phyloP scores from a whole-genome alignment of 495 filamentous ascomycete genomes.

The Penicillium coprophilum region DNA sequence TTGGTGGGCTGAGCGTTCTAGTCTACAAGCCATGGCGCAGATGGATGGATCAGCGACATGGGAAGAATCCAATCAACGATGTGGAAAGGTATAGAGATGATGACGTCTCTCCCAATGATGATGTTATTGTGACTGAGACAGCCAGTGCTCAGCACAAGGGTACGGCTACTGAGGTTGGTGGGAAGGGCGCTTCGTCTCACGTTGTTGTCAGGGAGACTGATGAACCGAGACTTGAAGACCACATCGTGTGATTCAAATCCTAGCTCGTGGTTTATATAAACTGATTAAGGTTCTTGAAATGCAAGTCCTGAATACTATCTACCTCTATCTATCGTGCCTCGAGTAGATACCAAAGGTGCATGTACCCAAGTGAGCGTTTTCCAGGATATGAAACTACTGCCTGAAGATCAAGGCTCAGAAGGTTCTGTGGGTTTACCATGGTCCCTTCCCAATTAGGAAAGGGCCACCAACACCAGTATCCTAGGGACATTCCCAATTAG shows the following conservation, averaged over 20 bases:
- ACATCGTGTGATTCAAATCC: slow-evolving; percentile 15
- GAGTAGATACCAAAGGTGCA: background rate
- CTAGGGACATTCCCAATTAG: background rate
- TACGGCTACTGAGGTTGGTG: slow-evolving; percentile 7
- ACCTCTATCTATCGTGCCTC: background rate
- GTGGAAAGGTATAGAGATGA: slow-evolving; percentile 28
- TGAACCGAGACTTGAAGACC: slow-evolving; percentile 20
- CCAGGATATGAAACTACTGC: background rate
- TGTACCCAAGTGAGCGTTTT: too few species aligned
- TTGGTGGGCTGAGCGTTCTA: slow-evolving; percentile 68
- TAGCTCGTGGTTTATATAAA: background rate
- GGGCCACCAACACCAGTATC: background rate
- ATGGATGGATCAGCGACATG: slow-evolving; percentile 50
- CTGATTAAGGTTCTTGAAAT: background rate
- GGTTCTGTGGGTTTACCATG: background rate
- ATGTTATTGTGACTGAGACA: slow-evolving; percentile 4
- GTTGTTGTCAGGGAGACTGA: slow-evolving; percentile 21
- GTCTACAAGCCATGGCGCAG: slow-evolving; percentile 77
- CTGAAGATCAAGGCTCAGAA: background rate
- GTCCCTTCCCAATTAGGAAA: background rate
- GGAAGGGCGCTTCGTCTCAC: slow-evolving; percentile 17
- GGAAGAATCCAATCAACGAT: slow-evolving; percentile 26
- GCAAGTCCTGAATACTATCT: background rate
- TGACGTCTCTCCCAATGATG: slow-evolving; percentile 1
- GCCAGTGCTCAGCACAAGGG: background rate